Evolutionary conservation across 176 grass and related monocot species (phyloP), one percentile per base, ranked within the genome.

Genomic region (Raddia guianensis): DNA sequence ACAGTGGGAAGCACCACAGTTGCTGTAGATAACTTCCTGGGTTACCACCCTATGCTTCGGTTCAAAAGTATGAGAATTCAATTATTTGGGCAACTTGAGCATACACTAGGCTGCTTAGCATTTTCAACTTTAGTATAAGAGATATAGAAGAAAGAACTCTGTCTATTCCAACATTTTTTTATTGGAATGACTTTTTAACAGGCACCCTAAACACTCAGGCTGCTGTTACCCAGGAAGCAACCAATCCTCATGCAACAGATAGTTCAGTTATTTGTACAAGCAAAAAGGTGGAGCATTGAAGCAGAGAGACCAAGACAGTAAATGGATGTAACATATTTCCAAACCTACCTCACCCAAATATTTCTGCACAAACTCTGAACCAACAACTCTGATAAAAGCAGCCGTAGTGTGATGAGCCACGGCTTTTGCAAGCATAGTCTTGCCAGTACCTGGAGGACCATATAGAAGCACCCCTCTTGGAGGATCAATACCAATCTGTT

Each of bases 351-450:
- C 94, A 54, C 94, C 94, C 82, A 97, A 81, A 73, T 97, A 97
- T 72, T 97, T 97, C 72, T 97, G 94, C 35, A 97, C 94, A 68
- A 97, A 97, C 68, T 97, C 94, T 3, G 94, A 97, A 55, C 94
- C 94, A 13, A 94, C 91, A 6, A 97, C 94, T 81, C 94, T 89
- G 60, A 97, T 97, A 83, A 97, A 97, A 66, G 94, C 87, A 50
- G 94, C 94, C 59, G 89, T 94, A 5, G 94, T 97, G 83, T 97
- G 94, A 70, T 94, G 70, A 3, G 94, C 94, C 65, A 97, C 94
- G 43, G 94, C 94, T 75, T 94, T 94, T 14, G 94, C 94, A 74
- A 97, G 94, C 94, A 97, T 97, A 5, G 94, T 97, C 82, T 97
- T 97, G 14, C 94, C 94, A 11, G 94, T 97, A 40, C 94, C 94